Conservation (phyloP, 2,329 filamentous ascomycete genomes). For the Dactylellina drechsleri region DNA sequence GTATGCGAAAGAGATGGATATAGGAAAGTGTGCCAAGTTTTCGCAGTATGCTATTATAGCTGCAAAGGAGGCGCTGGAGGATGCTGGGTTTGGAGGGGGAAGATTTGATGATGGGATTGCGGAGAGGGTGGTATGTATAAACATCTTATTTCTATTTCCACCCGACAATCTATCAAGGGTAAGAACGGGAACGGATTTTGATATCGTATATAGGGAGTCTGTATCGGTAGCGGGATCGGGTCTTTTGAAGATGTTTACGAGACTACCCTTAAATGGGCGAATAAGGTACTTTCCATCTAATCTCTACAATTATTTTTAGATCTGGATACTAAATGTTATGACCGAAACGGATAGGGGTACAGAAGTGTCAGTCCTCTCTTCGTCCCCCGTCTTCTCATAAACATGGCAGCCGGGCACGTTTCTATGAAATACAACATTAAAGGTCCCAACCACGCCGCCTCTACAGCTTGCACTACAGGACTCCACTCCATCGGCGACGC, state of each 20-base stretch:
- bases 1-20: conserved; percentile 64
- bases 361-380: conserved; percentile 93
- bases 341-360: conserved; percentile 73
- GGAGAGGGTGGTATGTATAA: conserved; percentile 72
- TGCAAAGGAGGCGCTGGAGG: conserved; percentile 82
- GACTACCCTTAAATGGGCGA: conserved; percentile 79
- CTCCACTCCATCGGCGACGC: conserved; percentile 95
- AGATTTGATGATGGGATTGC: conserved; percentile 70
- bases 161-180: neutral
- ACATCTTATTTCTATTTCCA: neutral
- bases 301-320: neutral
- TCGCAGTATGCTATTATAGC: conserved; percentile 91
- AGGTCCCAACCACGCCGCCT: conserved; percentile 90
- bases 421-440: conserved; percentile 91
- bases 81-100: conserved; percentile 74
- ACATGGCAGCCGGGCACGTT: conserved; percentile 91
- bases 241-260: conserved; percentile 91
- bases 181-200: neutral
- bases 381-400: conserved; percentile 91
- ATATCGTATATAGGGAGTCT: conserved; percentile 71
- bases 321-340: neutral
- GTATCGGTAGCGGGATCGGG: conserved; percentile 93
- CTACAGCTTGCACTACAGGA: conserved; percentile 95
- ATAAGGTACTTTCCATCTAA: conserved; percentile 68
- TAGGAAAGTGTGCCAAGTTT: conserved; percentile 87